Evolutionary conservation across 2,329 filamentous ascomycete species (phyloP), one percentile per base, ranked within the genome.

Genomic region (Metarhizium brunneum): DNA sequence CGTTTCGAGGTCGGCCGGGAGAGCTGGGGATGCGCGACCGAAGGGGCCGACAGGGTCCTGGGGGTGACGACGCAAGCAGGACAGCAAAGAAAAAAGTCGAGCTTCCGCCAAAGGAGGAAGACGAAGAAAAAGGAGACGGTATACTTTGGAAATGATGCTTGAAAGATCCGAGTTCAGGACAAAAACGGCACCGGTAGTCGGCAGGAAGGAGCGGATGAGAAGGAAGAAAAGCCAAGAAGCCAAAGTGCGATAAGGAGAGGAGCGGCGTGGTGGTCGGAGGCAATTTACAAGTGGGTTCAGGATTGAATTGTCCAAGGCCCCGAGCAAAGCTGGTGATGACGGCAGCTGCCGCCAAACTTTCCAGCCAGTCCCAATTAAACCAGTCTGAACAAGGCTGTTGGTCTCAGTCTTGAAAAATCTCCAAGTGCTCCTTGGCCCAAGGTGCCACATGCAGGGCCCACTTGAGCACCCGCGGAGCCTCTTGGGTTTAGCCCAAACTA

Each of bases 1-100:
- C 32, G 20, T n/a, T 49, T 49, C 47, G 47, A 52, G 14, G 51
- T 54, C 53, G 18, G 35, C 20, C 32, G 35, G 18, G 36, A 40
- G 43, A 49, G 47, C 35, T 49, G 29, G 45, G 47, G 43, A 49
- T 30, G 50, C 51, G 55, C 45, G 47, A 54, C 48, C 47, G 51
- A 56, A 30, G 38, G 32, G 43, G 51, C 55, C 55, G 51, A 56
- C 47, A 51, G 51, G 48, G 50, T 36, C 25, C 42, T 30, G n/a
- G 40, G 50, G 49, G 50, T 48, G 50, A 45, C 43, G 50, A 47
- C 49, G 50, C 36, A 42, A 25, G 6, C 20, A 25, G 36, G 11
- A 18, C 13, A 30, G 30, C 6, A 16, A 29, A 30, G 14, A 16
- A 30, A 30, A 29, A 16, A 48, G 20, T 16, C 20, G 45, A 8